Conservation (phyloP, 148 eudicot species). For the Euryodendron excelsum region DNA sequence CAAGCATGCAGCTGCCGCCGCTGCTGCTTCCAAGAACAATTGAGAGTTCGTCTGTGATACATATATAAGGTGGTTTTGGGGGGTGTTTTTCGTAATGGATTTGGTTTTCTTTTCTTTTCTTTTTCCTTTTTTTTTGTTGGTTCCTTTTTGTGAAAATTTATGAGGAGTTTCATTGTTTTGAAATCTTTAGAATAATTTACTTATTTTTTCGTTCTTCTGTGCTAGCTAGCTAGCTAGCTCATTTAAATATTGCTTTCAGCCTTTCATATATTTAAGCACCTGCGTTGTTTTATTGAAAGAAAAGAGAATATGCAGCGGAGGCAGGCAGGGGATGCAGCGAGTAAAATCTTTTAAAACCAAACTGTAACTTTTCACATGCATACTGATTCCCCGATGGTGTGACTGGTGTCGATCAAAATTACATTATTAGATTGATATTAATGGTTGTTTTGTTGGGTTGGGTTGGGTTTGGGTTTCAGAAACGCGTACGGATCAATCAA, state of each 20-base stretch:
- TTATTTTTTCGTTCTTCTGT: not conserved
- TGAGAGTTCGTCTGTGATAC: constrained; percentile 5
- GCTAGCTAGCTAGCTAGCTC: too few relatives aligned
- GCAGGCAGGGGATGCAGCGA: too few relatives aligned
- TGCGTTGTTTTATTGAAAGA: not conserved
- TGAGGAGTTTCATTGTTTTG: constrained; percentile 2
- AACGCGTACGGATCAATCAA: too few relatives aligned
- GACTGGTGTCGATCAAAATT: too few relatives aligned
- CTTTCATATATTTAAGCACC: not conserved
- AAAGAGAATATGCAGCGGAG: too few relatives aligned
- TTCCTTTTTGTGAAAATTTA: not conserved
- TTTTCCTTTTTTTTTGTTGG: not conserved
- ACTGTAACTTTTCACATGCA: too few relatives aligned
- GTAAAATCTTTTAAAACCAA: too few relatives aligned
- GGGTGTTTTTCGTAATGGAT: not conserved
- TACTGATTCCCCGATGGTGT: too few relatives aligned
- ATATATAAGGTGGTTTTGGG: not conserved
- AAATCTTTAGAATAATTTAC: not conserved
- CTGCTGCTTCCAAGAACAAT: constrained; percentile 11
- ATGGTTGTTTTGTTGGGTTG: too few relatives aligned
- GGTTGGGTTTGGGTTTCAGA: too few relatives aligned
- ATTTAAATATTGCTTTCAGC: not conserved
- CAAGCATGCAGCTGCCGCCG: constrained; percentile 14
- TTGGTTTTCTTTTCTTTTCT: not conserved
- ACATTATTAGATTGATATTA: too few relatives aligned